A percentile compares a stretch with the other conserved stretches of the same genome.
These are phyloP conservation scores for Kalmanozyma brasiliensis DNA, from an alignment of 1,284 basidiomycete species.

Conservation along the genomic window DNA sequence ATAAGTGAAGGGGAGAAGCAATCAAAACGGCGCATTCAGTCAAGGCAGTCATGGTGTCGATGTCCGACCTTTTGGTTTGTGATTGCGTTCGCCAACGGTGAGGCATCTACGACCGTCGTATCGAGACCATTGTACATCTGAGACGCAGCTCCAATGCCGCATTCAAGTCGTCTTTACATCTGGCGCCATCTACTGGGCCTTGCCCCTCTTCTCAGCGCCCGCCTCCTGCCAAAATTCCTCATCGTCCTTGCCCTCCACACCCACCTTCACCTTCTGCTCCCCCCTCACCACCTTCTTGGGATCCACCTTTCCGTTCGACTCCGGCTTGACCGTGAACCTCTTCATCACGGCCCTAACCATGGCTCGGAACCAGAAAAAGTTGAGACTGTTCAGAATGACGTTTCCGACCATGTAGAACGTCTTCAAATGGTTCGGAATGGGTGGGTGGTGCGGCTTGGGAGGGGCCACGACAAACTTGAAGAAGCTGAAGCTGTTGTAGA, in stretches of 20 bases:
- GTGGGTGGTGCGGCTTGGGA: constrained; percentile 42
- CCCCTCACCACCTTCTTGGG: constrained; percentile 45
- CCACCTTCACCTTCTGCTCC: constrained; percentile 51
- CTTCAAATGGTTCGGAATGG: constrained; percentile 33
- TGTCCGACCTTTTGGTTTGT: no score
- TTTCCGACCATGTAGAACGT: constrained; percentile 59
- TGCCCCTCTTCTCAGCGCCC: constrained; percentile 35
- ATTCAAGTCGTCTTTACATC: neutral
- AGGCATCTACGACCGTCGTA: no score
- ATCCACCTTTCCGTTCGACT: constrained; percentile 26
- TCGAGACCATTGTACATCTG: neutral
- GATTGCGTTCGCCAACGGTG: no score
- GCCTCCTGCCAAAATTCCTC: constrained; percentile 53
- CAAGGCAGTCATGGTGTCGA: no score
- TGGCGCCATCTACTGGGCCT: constrained; percentile 29
- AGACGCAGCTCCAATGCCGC: no score
- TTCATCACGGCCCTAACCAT: constrained; percentile 68
- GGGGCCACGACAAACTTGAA: constrained; percentile 60
- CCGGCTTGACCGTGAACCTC: constrained; percentile 56
- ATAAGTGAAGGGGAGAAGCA: neutral
- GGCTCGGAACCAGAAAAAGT: constrained; percentile 69
- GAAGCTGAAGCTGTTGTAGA: constrained; percentile 64
- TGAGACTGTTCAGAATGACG: constrained; percentile 59
- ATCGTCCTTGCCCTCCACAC: constrained; percentile 49
- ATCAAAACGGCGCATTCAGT: no score